Conservation (phyloP, 1,284 basidiomycete species). For the Trichosporon coremiiforme region DNA sequence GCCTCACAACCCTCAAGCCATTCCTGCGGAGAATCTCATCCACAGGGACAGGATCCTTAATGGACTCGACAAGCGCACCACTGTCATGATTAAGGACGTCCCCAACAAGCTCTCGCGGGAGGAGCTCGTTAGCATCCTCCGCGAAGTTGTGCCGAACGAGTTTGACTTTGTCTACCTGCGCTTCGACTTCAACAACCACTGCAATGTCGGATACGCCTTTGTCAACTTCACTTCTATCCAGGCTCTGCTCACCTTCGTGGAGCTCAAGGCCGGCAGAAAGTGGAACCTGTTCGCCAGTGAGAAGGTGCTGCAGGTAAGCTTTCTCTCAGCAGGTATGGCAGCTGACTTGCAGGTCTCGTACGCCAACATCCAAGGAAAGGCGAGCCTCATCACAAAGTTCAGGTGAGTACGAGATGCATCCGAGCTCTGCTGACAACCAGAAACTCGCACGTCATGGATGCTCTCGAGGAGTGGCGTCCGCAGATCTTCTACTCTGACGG, state of each 20-base stretch:
- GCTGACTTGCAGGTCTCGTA: constrained; percentile 48
- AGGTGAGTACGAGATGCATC: constrained; percentile 34
- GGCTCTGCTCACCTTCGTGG: constrained; percentile 47
- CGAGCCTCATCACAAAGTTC: constrained; percentile 54
- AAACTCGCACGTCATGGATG: constrained; percentile 54
- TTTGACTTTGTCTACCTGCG: constrained; percentile 57
- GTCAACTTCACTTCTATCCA: constrained; percentile 50
- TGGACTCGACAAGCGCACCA: constrained; percentile 51
- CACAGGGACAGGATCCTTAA: constrained; percentile 41
- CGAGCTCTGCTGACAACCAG: constrained; percentile 29
- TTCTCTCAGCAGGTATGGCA: neutral
- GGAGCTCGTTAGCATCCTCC: constrained; percentile 52
- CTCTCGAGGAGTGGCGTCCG: constrained; percentile 52
- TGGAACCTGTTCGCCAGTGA: constrained; percentile 57
- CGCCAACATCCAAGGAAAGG: constrained; percentile 55
- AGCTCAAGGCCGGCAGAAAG: constrained; percentile 48
- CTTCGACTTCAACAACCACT: constrained; percentile 56
- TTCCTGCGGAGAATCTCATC: constrained; percentile 48
- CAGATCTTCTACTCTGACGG: constrained; percentile 54
- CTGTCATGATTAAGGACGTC: constrained; percentile 57
- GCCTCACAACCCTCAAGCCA: constrained; percentile 37
- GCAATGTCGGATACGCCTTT: constrained; percentile 56
- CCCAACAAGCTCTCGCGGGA: constrained; percentile 56
- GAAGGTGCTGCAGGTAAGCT: constrained; percentile 53
- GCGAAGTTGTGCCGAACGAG: constrained; percentile 50